These are phyloP conservation scores for Lithospermum erythrorhizon DNA, from an alignment of 257 asterid genomes.

Conservation along the genomic window DNA sequence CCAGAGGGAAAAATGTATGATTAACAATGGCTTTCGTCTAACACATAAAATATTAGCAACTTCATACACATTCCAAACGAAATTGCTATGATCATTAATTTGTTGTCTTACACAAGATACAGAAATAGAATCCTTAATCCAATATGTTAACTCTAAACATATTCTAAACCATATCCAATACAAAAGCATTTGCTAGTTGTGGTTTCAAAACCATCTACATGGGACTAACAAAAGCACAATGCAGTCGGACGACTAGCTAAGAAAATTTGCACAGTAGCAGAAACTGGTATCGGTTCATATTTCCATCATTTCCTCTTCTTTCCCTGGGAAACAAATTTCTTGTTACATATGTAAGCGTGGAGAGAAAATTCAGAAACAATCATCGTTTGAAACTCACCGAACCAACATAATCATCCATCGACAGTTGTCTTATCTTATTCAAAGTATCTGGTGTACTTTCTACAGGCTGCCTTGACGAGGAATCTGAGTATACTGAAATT, in stretches of 20 bases:
- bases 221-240: too few relatives aligned
- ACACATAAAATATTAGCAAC: too few relatives aligned
- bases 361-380: too few relatives aligned
- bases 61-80: too few relatives aligned
- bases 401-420: slow-evolving; percentile 70
- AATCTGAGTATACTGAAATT: not conserved
- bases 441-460: slow-evolving; percentile 59
- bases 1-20: too few relatives aligned
- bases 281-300: slow-evolving; percentile 3
- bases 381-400: slow-evolving; percentile 29
- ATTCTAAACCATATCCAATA: not conserved
- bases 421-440: slow-evolving; percentile 67
- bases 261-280: not conserved
- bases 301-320: slow-evolving; percentile 56
- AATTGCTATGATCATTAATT: too few relatives aligned
- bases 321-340: slow-evolving; percentile 33
- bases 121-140: not conserved
- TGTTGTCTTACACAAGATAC: too few relatives aligned
- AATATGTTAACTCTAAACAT: not conserved
- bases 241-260: not conserved
- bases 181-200: not conserved
- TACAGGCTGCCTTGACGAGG: slow-evolving; percentile 58
- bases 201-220: not conserved
- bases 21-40: too few relatives aligned
- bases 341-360: too few relatives aligned